Conservation (phyloP, 768 basidiomycete species). For the Pseudohyphozyma bogoriensis region DNA sequence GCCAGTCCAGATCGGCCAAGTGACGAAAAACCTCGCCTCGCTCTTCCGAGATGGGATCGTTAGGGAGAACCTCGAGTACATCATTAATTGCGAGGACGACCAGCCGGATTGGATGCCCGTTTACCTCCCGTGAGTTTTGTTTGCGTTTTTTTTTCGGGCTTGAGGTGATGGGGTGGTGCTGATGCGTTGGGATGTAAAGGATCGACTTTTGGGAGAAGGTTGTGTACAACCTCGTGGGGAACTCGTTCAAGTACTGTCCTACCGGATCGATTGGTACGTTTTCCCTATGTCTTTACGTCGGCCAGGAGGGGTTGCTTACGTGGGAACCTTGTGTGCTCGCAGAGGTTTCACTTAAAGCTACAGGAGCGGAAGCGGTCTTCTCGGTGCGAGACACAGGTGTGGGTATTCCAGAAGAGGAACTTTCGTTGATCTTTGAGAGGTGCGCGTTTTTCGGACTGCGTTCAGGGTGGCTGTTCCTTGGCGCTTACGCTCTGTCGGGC, state of each 20-base stretch:
- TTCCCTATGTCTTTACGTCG: too few species aligned
- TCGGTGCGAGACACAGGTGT: slow-evolving; percentile 22
- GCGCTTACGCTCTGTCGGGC: neutral
- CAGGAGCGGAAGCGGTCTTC: slow-evolving; percentile 12
- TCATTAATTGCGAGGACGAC: slow-evolving; percentile 21
- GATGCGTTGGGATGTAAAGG: too few species aligned
- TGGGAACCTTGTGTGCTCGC: too few species aligned
- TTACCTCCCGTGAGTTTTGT: slow-evolving; percentile 6
- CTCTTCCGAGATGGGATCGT: slow-evolving; percentile 25
- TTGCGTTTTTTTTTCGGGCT: neutral
- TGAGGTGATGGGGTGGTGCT: too few species aligned
- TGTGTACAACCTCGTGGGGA: slow-evolving; percentile 12
- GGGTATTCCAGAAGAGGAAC: slow-evolving; percentile 20
- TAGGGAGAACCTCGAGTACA: slow-evolving; percentile 11
- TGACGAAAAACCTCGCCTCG: slow-evolving; percentile 17
- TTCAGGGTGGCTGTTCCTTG: too few species aligned
- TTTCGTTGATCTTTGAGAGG: slow-evolving; percentile 27
- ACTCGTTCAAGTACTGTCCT: slow-evolving; percentile 23
- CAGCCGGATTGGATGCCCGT: slow-evolving; percentile 7
- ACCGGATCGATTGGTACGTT: slow-evolving; percentile 14
- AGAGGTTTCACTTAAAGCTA: slow-evolving; percentile 3
- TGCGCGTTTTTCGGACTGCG: neutral
- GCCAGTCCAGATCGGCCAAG: slow-evolving; percentile 8
- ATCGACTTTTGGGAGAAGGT: slow-evolving; percentile 21
- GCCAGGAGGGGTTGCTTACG: neutral